Evolutionary conservation across 148 eudicot species (phyloP).

Genomic region (Polygonum aviculare): DNA sequence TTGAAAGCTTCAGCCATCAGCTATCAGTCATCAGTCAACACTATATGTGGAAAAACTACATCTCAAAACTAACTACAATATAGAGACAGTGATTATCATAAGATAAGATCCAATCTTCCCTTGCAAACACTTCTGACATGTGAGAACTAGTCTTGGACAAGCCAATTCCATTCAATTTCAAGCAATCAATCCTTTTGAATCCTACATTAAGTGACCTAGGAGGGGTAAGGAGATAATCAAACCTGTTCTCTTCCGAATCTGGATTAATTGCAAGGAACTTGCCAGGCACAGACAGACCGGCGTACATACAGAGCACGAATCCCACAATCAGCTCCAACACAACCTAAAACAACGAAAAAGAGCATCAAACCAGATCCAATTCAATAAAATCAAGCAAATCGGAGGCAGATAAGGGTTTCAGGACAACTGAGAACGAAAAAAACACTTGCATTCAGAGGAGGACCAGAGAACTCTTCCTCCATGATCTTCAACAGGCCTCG

Average conservation of each 20-base stretch:
- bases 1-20: background rate
- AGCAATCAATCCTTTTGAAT: background rate
- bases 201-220: background rate
- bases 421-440: too few relatives aligned
- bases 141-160: background rate
- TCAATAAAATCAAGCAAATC: background rate
- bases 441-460: conserved; percentile 36
- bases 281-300: conserved; percentile 10
- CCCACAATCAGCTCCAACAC: conserved; percentile 8
- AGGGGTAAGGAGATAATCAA: background rate
- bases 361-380: background rate
- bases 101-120: background rate
- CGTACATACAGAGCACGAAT: conserved; percentile 13
- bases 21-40: background rate
- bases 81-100: background rate
- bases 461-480: conserved; percentile 73
- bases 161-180: background rate
- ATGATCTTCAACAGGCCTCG: conserved; percentile 74
- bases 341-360: background rate
- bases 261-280: conserved; percentile 8
- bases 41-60: background rate
- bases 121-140: background rate
- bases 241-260: conserved; percentile 13
- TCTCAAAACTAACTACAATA: too few relatives aligned
- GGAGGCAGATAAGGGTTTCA: too few relatives aligned